Conservation (phyloP, 805 yeast species). For the Dipodascus geniculatus region DNA sequence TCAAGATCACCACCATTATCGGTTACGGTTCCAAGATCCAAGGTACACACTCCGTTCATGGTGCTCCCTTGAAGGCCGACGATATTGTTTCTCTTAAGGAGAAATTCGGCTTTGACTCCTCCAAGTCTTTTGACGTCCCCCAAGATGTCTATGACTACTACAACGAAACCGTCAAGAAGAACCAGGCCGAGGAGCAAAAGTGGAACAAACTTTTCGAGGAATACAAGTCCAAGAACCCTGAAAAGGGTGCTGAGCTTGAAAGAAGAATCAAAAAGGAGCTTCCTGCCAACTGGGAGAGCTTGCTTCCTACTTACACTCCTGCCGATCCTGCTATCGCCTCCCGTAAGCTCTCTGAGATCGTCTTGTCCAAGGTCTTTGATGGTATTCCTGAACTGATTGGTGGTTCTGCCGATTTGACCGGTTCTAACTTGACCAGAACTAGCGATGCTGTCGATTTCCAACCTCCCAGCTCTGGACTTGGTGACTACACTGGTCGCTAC, state of each 20-base stretch:
- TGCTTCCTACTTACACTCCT: constrained; percentile 70
- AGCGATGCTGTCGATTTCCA: constrained; percentile 82
- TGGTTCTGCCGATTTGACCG: constrained; percentile 97
- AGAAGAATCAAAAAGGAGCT: constrained; percentile 71
- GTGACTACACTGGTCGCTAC: constrained; percentile 86
- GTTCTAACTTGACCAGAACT: constrained; percentile 91
- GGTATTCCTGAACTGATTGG: constrained; percentile 82
- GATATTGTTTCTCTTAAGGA: constrained; percentile 80
- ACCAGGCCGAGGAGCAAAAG: constrained; percentile 55
- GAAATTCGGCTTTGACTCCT: constrained; percentile 81
- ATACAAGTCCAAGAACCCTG: constrained; percentile 63
- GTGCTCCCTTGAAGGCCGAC: constrained; percentile 89
- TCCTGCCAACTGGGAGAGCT: constrained; percentile 63
- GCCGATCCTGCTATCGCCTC: constrained; percentile 79
- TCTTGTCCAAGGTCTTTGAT: constrained; percentile 48
- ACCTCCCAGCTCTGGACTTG: constrained; percentile 67
- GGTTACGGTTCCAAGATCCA: constrained; percentile 82
- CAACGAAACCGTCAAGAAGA: constrained; percentile 41
- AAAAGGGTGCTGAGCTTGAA: constrained; percentile 61
- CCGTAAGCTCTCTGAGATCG: constrained; percentile 84
- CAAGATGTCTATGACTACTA: constrained; percentile 69
- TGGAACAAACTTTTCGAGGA: constrained; percentile 59
- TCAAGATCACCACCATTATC: constrained; percentile 80
- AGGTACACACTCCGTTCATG: constrained; percentile 92
- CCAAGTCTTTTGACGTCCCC: constrained; percentile 66